Evolutionary conservation across 1,284 basidiomycete species (phyloP).

Genomic region (Porodaedalea pini): DNA sequence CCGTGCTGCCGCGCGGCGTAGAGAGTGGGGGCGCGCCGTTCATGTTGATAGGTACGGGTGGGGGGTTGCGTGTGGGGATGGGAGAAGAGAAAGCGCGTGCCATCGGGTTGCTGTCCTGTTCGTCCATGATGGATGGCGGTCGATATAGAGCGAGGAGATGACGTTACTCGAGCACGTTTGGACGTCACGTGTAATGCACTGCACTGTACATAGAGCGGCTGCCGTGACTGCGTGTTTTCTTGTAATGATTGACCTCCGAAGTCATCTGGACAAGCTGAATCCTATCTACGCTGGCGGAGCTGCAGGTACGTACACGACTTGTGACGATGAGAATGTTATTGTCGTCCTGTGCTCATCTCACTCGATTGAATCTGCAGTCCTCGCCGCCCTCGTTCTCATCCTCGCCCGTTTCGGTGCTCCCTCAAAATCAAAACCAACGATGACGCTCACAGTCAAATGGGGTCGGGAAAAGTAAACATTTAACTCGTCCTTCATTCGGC

Average conservation of each 20-base stretch:
- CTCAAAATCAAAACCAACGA: slow-evolving; percentile 27
- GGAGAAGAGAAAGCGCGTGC: background rate
- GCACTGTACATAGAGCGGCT: background rate
- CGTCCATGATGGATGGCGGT: slow-evolving; percentile 1
- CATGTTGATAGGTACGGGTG: background rate
- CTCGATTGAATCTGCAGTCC: background rate
- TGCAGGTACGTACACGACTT: slow-evolving; percentile 5
- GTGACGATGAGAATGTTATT: background rate
- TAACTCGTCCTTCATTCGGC: slow-evolving; percentile 6
- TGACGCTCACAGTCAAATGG: slow-evolving; percentile 63
- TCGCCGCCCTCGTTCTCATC: slow-evolving; percentile 32
- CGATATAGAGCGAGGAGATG: background rate
- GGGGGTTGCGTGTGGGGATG: background rate
- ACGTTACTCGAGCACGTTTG: background rate
- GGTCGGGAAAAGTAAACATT: slow-evolving; percentile 46
- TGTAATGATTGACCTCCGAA: background rate
- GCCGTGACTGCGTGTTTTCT: background rate
- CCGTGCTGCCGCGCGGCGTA: slow-evolving; percentile 34
- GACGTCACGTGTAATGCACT: slow-evolving; percentile 2
- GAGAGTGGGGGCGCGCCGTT: slow-evolving; percentile 19
- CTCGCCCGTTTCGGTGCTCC: slow-evolving; percentile 28
- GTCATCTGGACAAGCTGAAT: slow-evolving; percentile 5
- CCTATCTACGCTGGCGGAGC: slow-evolving; percentile 12
- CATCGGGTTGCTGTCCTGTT: background rate
- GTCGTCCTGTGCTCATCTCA: background rate